Conservation (phyloP, 139 green algal genomes). For the Chlorokybus atmophyticus region DNA sequence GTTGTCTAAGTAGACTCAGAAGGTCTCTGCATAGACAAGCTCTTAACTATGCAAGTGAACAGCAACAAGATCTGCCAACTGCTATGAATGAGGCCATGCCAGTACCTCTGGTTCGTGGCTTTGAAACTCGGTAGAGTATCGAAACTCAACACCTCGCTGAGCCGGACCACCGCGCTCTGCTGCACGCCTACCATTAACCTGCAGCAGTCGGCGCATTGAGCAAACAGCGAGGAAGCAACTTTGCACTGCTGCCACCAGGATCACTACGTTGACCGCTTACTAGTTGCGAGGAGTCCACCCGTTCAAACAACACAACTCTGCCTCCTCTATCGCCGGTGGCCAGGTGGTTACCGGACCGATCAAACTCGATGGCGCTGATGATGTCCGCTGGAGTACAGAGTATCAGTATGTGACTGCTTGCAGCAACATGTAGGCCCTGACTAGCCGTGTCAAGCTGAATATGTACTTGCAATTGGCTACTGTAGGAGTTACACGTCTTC, state of each 20-base stretch:
- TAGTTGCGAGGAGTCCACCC: conserved; percentile 30
- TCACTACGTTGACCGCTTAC: neutral
- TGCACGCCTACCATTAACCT: neutral
- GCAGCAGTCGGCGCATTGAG: neutral
- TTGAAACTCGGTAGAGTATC: conserved; percentile 98
- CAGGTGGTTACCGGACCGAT: conserved; percentile 72
- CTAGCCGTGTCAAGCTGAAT: neutral
- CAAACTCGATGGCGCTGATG: conserved; percentile 97
- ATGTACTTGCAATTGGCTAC: neutral
- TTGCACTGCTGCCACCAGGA: too few species aligned
- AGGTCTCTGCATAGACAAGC: too few species aligned
- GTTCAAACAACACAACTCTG: conserved; percentile 92
- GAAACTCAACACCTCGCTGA: conserved; percentile 55
- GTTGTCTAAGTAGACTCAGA: too few species aligned
- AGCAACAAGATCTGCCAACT: too few species aligned
- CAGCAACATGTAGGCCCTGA: neutral
- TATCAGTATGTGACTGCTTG: neutral
- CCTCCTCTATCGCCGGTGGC: conserved; percentile 91
- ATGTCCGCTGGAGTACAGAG: conserved; percentile 76
- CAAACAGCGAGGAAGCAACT: too few species aligned
- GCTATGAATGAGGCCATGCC: neutral
- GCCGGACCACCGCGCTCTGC: neutral
- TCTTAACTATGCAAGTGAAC: too few species aligned
- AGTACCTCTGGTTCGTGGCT: conserved; percentile 83
- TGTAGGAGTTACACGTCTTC: neutral